Conservation (phyloP, 1,139 yeast genomes). For the Yamadazyma blattariae region DNA sequence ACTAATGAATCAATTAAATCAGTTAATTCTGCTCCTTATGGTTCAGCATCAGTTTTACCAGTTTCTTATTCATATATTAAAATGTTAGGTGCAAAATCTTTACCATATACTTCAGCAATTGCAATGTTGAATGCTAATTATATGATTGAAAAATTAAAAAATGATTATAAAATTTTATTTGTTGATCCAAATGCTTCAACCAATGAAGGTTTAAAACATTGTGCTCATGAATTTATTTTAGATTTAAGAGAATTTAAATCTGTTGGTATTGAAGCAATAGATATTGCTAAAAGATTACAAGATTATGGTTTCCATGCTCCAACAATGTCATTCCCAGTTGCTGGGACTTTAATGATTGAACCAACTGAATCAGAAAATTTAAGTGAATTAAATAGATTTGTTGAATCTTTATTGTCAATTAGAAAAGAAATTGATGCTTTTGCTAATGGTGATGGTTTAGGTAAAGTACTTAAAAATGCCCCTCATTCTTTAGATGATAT, state of each 20-base stretch:
- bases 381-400: slow-evolving; percentile 85
- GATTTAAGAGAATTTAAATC: slow-evolving; percentile 85
- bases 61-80: slow-evolving; percentile 94
- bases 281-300: slow-evolving; percentile 92
- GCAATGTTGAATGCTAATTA: slow-evolving; percentile 96
- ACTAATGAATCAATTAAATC: slow-evolving; percentile 62
- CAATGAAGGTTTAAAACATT: slow-evolving; percentile 63
- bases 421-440: slow-evolving; percentile 80
- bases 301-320: slow-evolving; percentile 99
- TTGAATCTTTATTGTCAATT: slow-evolving; percentile 81
- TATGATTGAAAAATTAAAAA: slow-evolving; percentile 76
- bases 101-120: slow-evolving; percentile 80
- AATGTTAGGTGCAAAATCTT: slow-evolving; percentile 82
- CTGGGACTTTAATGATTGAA: slow-evolving; percentile 96
- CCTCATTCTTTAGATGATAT: slow-evolving; percentile 89
- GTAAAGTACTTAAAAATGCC: slow-evolving; percentile 78
- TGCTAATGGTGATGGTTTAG: slow-evolving; percentile 62
- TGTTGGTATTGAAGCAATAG: slow-evolving; percentile 88
- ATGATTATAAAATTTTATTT: slow-evolving; percentile 74
- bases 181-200: slow-evolving; percentile 45
- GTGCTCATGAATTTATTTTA: slow-evolving; percentile 95
- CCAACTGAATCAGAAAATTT: slow-evolving; percentile 95
- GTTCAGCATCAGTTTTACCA: slow-evolving; percentile 90
- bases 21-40: slow-evolving; percentile 92
- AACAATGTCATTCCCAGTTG: slow-evolving; percentile 97